phyloP scores from a whole-genome alignment of 2,329 filamentous ascomycete species.

The Aquanectria penicillioides region DNA sequence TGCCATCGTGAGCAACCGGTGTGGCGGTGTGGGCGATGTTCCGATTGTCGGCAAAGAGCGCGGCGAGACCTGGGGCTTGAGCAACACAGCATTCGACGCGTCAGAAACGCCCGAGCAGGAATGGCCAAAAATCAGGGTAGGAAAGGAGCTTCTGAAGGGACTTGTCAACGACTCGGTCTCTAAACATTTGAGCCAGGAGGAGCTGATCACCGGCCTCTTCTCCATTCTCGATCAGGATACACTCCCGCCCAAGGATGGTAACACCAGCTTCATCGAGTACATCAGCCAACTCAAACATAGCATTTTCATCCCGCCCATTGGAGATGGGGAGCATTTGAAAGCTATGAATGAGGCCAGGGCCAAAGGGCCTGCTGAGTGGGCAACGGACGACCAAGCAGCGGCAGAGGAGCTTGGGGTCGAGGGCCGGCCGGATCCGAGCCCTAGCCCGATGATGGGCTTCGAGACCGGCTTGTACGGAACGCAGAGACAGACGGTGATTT shows the following conservation, averaged over 20 bases:
- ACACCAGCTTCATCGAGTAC: conserved; percentile 62
- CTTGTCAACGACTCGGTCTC: conserved; percentile 53
- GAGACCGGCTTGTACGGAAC: conserved; percentile 72
- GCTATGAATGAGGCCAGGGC: conserved; percentile 56
- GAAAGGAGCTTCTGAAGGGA: conserved; percentile 57
- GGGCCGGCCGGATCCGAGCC: conserved; percentile 51
- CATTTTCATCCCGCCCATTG: conserved; percentile 70
- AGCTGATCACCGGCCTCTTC: conserved; percentile 63
- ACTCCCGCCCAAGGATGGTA: conserved; percentile 55
- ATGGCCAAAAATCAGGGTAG: conserved; percentile 71
- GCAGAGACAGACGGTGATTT: conserved; percentile 70
- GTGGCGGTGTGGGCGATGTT: conserved; percentile 61
- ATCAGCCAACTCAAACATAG: conserved; percentile 65
- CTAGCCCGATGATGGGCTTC: conserved; percentile 52
- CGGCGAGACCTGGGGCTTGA: conserved; percentile 66
- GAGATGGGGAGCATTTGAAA: conserved; percentile 55
- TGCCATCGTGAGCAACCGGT: conserved; percentile 71
- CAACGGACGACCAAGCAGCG: conserved; percentile 50
- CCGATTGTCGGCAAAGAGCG: conserved; percentile 66
- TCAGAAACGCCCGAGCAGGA: conserved; percentile 47
- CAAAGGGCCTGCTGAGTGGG: conserved; percentile 50
- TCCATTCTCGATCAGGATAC: conserved; percentile 66
- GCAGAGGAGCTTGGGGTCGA: conserved; percentile 49
- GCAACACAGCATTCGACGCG: conserved; percentile 68
- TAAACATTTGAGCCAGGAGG: conserved; percentile 53